Evolutionary conservation across 192 early-diverging fungal species (phyloP), one percentile per base, ranked within the genome.

Genomic region (Martensiomyces pterosporus): DNA sequence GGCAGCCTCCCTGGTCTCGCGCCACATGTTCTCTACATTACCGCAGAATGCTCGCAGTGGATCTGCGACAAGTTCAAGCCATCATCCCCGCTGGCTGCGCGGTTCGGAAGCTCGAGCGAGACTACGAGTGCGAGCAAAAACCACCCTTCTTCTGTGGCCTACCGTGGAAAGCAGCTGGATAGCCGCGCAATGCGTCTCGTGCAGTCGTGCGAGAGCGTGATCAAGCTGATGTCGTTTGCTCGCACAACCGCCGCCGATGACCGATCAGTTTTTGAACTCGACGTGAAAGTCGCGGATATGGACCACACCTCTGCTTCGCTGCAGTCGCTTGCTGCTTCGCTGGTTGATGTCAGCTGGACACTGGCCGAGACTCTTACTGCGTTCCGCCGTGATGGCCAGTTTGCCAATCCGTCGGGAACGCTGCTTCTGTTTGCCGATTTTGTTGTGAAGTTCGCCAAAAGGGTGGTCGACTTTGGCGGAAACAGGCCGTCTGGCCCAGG

Each of bases 341-440:
- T 74, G n/a, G 70, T 66, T 21, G 63, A 74, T 15, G 19, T 66
- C 22, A 66, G 62, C 17, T 74, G 70, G 70, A 13, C 41, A 0
- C 39, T 74, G 34, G 70, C 70, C 0, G 63, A 74, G 45, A 51
- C 27, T 3, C 34, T 73, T 37, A 41, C 62, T 6, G 62, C 57
- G 1, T 55, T 61, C 43, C 53, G 57, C 17, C 47, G 42, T 0
- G 55, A 56, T 9, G 62, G 54, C 21, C 55, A 52, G 19, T 24
- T 55, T 10, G 15, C 43, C 7, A 52, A 52, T 21, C 62, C 63
- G 1, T 61, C 70, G 4, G 58, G 63, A 5, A 41, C 50, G 8
- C 23, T 55, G 16, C 33, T 66, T 6, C 40, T 74, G 40, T 73
- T 60, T 45, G 49, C 47, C 0, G 62, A 73, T 1, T 46, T 61